Evolutionary conservation across 2,329 filamentous ascomycete genomes (phyloP), one percentile per base, ranked within the genome.

Genomic region (Clonostachys sp.): DNA sequence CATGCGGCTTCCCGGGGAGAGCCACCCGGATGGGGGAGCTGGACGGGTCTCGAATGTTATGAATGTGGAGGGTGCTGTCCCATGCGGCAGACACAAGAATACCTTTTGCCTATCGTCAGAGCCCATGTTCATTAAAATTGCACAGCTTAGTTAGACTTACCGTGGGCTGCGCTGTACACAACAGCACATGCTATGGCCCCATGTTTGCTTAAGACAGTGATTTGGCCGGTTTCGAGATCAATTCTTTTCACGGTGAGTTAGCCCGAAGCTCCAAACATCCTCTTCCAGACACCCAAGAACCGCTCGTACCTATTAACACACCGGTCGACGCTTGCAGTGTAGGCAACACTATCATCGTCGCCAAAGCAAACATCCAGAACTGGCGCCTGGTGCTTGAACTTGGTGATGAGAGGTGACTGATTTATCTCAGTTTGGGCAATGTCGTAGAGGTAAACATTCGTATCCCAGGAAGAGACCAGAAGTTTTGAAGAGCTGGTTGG

Each of bases 401-500:
- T 89, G 54, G 81, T 79, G 34, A 91, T 61, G 33, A 95, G 74
- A 41, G 57, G 62, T 20, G 61, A 54, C 24, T 30, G 24, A 9
- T 30, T 30, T 30, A 30, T 10, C 47, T 78, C 80, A 17, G 67
- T 64, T 53, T 78, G 75, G 16, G 74, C 71, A 50, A 86, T 79
- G 61, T 95, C 89, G 75, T 97, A 97, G 45, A 92, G 77, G 68
- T 96, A 95, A 48, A 95, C 83, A 64, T 89, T 83, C 67, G 85
- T 89, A 70, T 97, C 92, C 94, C 94, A 99, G 48, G 91, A 96
- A 12, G 91, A 87, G 57, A 92, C 91, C n/a, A 95, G 81, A 36
- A 99, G 78, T 57, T 84, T 86, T 46, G 77, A 82, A 4, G 85
- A 78, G n/a, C 84, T 83, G 51, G 78, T 72, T 35, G 90, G 88